Base-by-base conservation (phyloP, 495 filamentous ascomycete genomes). In the Hypoxylon lienhwacheense region DNA sequence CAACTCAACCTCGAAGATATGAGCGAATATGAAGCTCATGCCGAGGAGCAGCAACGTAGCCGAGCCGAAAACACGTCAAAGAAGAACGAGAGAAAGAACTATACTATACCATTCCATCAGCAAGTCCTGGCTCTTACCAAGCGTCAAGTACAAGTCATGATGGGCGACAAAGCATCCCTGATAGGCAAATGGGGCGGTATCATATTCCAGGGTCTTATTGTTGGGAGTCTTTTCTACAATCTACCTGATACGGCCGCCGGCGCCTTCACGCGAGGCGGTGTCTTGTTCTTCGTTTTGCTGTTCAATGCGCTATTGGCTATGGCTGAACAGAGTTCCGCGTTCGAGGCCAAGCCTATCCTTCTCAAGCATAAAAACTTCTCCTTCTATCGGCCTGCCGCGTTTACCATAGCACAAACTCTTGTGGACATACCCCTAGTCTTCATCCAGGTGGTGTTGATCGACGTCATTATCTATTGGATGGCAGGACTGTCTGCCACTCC, bases 351-450 rank as follows among this genome's bases (percentile, higher is more conserved):
- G 19, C 87, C 86, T 2, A 87, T 95, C 33, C 70, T 95, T 28
- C 73, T 89, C 49, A 91, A 93, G 56, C 90, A 96, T 67, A 88
- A 89, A 68, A 83, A 80, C 48, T 93, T 89, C 64, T 86, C 86
- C 2, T 92, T 95, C 66, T 92, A 92, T 63, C 83, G 88, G 2
- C 90, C 90, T 8, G 78, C 86, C 2, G 89, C 90, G 32, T 89
- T 84, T 52, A 86, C 84, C 4, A 76, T 95, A 26, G 89, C 88
- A 1, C 82, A 90, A 33, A 86, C 87, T 2, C 75, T 90, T 8
- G 81, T 88, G 8, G 90, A 95, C 63, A 65, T 89, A 2, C 89
- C 89, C 2, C 71, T 91, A 4, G 79, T 88, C 2, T 70, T 89
- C 15, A 64, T 84, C 20, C 86, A 91, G 59, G 83, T 89, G 0